Percentiles rank a stretch among this genome's conserved stretches.
phyloP scores from a whole-genome alignment of 805 yeast genomes.

The Spathaspora sp. region DNA sequence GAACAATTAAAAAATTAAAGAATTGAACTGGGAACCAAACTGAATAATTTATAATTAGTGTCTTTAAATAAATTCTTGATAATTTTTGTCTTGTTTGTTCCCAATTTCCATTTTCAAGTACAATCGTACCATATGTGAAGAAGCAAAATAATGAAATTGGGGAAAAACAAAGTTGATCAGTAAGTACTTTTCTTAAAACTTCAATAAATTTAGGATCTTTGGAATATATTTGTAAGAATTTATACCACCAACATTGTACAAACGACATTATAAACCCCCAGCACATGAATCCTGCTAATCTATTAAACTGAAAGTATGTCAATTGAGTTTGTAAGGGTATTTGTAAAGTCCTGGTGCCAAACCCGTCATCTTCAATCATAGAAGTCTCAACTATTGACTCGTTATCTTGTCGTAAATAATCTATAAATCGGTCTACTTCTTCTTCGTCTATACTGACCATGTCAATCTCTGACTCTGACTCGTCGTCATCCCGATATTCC shows the following conservation, averaged over 20 bases:
- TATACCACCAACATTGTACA: constrained; percentile 86
- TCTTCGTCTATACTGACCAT: constrained; percentile 15
- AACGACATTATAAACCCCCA: constrained; percentile 89
- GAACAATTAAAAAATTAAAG: constrained; percentile 67
- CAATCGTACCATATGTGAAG: constrained; percentile 78
- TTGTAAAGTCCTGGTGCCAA: background rate
- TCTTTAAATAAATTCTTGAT: constrained; percentile 60
- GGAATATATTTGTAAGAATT: constrained; percentile 74
- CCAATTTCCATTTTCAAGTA: constrained; percentile 70
- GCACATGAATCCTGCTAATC: constrained; percentile 73
- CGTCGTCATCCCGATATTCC: constrained; percentile 7
- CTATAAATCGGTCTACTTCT: constrained; percentile 22
- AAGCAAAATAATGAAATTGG: constrained; percentile 80
- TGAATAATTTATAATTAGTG: constrained; percentile 62
- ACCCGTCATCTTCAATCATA: background rate
- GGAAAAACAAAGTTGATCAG: constrained; percentile 87
- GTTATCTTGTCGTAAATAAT: constrained; percentile 28
- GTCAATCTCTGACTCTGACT: constrained; percentile 6
- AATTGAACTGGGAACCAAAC: constrained; percentile 86
- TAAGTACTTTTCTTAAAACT: constrained; percentile 78
- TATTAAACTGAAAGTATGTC: constrained; percentile 55
- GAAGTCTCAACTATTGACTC: constrained; percentile 10
- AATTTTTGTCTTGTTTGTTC: constrained; percentile 64
- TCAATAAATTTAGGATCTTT: constrained; percentile 82
- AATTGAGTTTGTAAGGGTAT: constrained; percentile 15